Conservation (phyloP, 2,329 filamentous ascomycete genomes). For the Blastomyces percursus region DNA sequence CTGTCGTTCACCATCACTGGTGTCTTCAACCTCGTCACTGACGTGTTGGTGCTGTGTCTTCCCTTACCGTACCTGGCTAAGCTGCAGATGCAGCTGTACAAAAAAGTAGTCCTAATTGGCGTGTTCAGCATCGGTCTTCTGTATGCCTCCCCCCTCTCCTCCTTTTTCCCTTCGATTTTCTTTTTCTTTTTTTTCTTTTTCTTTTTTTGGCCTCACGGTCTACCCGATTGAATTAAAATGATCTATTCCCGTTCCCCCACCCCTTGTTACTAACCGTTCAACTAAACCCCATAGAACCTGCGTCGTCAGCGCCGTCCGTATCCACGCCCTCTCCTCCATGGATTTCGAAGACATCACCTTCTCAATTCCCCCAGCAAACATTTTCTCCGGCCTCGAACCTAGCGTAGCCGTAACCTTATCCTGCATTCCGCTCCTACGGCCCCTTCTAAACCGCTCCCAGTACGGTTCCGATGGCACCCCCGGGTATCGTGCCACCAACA, state of each 20-base stretch:
- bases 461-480: slow-evolving; percentile 17
- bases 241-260: background rate
- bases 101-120: slow-evolving; percentile 18
- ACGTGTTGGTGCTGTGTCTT: slow-evolving; percentile 15
- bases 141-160: slow-evolving; percentile 12
- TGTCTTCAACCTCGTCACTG: slow-evolving; percentile 19
- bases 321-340: slow-evolving; percentile 25
- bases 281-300: slow-evolving; percentile 21
- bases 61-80: slow-evolving; percentile 17
- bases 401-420: slow-evolving; percentile 30
- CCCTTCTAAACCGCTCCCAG: slow-evolving; percentile 24
- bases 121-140: slow-evolving; percentile 18
- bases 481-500: slow-evolving; percentile 1
- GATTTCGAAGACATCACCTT: slow-evolving; percentile 29
- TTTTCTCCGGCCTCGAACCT: slow-evolving; percentile 32
- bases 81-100: slow-evolving; percentile 18
- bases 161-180: background rate
- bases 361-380: slow-evolving; percentile 24
- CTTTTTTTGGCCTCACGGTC: background rate
- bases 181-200: too few species aligned
- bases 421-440: slow-evolving; percentile 34
- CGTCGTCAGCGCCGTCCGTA: slow-evolving; percentile 28
- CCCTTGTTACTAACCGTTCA: background rate
- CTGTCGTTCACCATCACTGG: slow-evolving; percentile 16
- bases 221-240: background rate